These are phyloP conservation scores for Aspergillus floridensis DNA, from an alignment of 2,329 filamentous ascomycete species.

Conservation along the genomic window DNA sequence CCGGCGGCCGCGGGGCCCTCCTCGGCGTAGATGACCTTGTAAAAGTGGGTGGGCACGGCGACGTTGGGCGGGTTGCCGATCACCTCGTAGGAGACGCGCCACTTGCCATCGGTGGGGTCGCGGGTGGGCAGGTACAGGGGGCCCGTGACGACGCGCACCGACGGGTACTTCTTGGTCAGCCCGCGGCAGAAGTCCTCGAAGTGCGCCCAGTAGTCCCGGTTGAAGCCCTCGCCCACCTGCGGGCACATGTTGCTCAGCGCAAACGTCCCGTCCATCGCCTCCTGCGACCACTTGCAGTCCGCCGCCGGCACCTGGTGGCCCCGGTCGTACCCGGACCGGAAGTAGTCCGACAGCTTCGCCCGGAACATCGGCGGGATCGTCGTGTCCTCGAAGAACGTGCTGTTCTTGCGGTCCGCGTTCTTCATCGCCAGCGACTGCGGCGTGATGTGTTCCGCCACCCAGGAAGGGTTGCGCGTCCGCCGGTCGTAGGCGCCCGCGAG, in stretches of 20 bases:
- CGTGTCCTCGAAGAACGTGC: constrained; percentile 76
- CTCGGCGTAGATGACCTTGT: constrained; percentile 97
- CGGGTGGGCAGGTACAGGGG: constrained; percentile 87
- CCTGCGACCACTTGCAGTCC: constrained; percentile 92
- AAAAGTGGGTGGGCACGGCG: constrained; percentile 96
- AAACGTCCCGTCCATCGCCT: constrained; percentile 94
- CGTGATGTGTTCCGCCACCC: constrained; percentile 97
- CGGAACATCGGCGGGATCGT: constrained; percentile 81
- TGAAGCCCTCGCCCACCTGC: constrained; percentile 97
- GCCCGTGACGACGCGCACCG: constrained; percentile 86
- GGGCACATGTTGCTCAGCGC: constrained; percentile 95
- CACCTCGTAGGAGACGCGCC: constrained; percentile 92
- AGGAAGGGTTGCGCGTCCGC: constrained; percentile 83
- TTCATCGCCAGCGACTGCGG: constrained; percentile 72
- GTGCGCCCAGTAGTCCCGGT: constrained; percentile 98
- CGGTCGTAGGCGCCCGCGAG: constrained; percentile 89
- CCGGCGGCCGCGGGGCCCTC: constrained; percentile 63
- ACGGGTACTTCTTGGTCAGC: constrained; percentile 76
- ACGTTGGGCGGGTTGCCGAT: constrained; percentile 92
- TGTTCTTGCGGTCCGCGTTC: constrained; percentile 80
- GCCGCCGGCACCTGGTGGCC: constrained; percentile 97
- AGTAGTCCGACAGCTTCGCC: constrained; percentile 89
- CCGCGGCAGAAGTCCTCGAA: constrained; percentile 95
- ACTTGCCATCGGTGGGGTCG: constrained; percentile 80
- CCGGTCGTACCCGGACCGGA: constrained; percentile 88